A percentile compares a stretch with the other conserved stretches of the same genome.
Evolutionary conservation across 2,329 filamentous ascomycete species (phyloP).

Genomic region (Xylaria sp.): DNA sequence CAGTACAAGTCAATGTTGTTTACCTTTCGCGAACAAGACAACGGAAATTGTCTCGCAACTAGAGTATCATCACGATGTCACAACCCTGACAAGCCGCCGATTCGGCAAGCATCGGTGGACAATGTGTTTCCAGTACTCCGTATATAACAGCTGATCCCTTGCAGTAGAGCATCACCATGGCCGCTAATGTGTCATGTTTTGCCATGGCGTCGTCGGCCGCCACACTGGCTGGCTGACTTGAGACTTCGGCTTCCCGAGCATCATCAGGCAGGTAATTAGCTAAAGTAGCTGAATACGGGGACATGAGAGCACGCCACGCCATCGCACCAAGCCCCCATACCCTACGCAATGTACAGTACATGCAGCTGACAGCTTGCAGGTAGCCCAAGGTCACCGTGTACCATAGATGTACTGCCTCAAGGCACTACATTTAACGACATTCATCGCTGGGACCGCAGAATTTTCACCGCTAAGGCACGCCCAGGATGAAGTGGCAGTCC

Average conservation of each 20-base stretch:
- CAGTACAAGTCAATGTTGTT: conserved; percentile 1
- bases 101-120: conserved; percentile 23
- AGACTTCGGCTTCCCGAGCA: conserved; percentile 18
- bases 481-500: conserved; percentile 37
- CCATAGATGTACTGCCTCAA: conserved; percentile 18
- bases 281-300: conserved; percentile 2
- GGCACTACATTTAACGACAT: conserved; percentile 12
- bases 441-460: conserved; percentile 15
- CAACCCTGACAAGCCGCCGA: conserved; percentile 18
- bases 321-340: not conserved
- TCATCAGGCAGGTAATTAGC: not conserved
- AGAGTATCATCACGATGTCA: conserved; percentile 17
- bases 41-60: not conserved
- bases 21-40: not conserved
- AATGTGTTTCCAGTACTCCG: not conserved
- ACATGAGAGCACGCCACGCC: conserved; percentile 2
- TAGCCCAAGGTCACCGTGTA: conserved; percentile 24
- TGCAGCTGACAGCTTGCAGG: not conserved
- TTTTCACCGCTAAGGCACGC: conserved; percentile 44
- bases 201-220: conserved; percentile 5
- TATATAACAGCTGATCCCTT: conserved; percentile 4
- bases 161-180: not conserved
- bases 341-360: not conserved
- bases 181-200: conserved; percentile 5
- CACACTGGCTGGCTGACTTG: not conserved